Conservation (phyloP, 306 rosid genomes). For the Purshia tridentata region DNA sequence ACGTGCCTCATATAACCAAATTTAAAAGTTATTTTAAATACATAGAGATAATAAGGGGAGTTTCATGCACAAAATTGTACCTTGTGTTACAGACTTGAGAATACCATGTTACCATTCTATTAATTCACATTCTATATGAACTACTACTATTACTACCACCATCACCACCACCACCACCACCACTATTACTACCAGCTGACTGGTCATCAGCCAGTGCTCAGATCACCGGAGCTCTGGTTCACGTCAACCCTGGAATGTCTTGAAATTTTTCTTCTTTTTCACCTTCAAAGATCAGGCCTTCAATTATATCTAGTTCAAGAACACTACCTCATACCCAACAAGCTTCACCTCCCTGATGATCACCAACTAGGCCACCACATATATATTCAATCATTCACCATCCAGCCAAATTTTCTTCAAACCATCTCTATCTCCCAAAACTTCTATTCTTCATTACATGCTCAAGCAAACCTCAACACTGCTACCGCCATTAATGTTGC, state of each 20-base stretch:
- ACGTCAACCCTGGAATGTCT: not conserved
- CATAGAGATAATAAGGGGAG: not conserved
- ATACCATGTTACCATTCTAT: conserved; percentile 6
- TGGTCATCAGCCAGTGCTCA: conserved; percentile 7
- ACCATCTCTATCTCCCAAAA: not conserved
- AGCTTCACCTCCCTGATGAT: conserved; percentile 17
- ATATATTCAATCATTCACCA: not conserved
- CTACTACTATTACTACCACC: not conserved
- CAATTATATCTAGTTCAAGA: not conserved
- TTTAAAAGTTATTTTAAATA: not conserved
- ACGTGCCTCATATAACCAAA: not conserved
- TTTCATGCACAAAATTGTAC: conserved; percentile 8
- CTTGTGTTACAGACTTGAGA: conserved; percentile 4
- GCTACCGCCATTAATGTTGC: conserved; percentile 63
- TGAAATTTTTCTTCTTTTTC: not conserved
- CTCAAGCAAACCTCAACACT: conserved; percentile 66
- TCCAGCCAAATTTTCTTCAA: conserved; percentile 15
- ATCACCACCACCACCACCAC: conserved; percentile 4
- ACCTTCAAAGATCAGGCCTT: not conserved
- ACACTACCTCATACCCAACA: not conserved
- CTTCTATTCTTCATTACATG: conserved; percentile 12
- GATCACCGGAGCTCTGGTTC: not conserved
- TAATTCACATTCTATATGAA: conserved; percentile 3
- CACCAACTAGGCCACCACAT: conserved; percentile 22
- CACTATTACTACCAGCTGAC: conserved; percentile 4